These are phyloP conservation scores for Backusella mclennaniae DNA, from an alignment of 192 early-diverging fungal genomes.

Conservation along the genomic window DNA sequence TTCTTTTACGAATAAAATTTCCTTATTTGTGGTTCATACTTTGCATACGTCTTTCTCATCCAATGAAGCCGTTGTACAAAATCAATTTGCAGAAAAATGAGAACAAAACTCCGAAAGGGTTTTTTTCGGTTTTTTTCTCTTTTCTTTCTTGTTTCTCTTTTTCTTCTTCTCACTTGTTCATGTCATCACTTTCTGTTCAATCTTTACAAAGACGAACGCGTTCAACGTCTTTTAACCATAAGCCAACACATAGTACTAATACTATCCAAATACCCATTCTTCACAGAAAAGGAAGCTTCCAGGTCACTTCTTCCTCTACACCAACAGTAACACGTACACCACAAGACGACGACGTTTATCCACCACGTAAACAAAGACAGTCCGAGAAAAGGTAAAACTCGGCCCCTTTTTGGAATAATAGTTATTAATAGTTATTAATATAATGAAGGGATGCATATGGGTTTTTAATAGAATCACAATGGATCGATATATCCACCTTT, in stretches of 20 bases:
- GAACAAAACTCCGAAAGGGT: neutral
- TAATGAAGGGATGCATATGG: constrained; percentile 56
- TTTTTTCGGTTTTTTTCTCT: neutral
- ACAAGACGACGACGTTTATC: constrained; percentile 5
- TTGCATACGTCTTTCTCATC: neutral
- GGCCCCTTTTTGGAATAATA: neutral
- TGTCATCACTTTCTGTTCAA: neutral
- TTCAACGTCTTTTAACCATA: constrained; percentile 9
- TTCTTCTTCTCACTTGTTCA: neutral
- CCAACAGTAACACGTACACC: neutral
- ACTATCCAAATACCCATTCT: neutral
- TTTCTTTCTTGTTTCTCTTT: neutral
- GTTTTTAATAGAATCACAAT: constrained; percentile 53
- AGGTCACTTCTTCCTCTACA: neutral
- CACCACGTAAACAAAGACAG: constrained; percentile 7
- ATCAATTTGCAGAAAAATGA: neutral
- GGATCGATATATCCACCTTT: constrained; percentile 50
- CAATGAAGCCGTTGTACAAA: neutral
- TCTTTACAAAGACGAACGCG: neutral
- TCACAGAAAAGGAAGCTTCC: neutral
- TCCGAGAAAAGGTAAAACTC: neutral
- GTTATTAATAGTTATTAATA: neutral
- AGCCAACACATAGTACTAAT: neutral
- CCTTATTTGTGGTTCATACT: neutral
- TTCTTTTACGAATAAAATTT: neutral